Evolutionary conservation across 1,139 yeast genomes (phyloP), one percentile per base, ranked within the genome.

Genomic region (Sugiyamaella xylanicola): DNA sequence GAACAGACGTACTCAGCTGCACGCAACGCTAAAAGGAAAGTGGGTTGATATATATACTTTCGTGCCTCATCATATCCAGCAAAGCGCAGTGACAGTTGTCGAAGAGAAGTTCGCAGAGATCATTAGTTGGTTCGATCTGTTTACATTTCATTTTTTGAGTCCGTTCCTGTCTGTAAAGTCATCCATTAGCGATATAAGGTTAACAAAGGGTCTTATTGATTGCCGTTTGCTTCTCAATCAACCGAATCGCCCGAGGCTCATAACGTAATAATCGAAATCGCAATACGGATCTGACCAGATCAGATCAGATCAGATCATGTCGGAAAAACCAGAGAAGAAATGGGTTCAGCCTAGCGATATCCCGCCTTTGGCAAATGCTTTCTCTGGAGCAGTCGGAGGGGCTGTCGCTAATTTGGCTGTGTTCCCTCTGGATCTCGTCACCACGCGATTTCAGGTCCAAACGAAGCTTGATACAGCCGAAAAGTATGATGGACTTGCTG

Each of bases 381-480:
- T 87, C 40, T 80, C 86, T 52, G 95, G 95, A 1, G 90, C 93
- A 0, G 76, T 85, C 57, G 92, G 93, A n/a, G 86, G 92, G 1
- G 86, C 85, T 11, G 73, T 86, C 56, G 93, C 95, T 48, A 87
- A 84, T 68, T 74, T 87, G 8, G 77, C 83, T 46, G 89, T 57
- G 1, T 87, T 85, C 64, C 95, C 95, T 0, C 72, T 87, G 54
- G 93, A 86, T 67, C 74, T 87, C 58, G 79, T 86, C 59, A 87
- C 87, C 68, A 86, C 92, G 0, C 77, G 87, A 54, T 80, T 87
- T 51, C 95, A 87, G 68, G 84, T 91, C 2, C 91, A 86, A 58
- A 56, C 57, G 50, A 63, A 61, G 29, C 59, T 56, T 29, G 54
- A 50, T 21, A 59, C 50, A 19, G 59, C 32, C 8, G 60, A 55